Conservation (phyloP, 2,329 filamentous ascomycete species). For the Setomelanomma holmii region DNA sequence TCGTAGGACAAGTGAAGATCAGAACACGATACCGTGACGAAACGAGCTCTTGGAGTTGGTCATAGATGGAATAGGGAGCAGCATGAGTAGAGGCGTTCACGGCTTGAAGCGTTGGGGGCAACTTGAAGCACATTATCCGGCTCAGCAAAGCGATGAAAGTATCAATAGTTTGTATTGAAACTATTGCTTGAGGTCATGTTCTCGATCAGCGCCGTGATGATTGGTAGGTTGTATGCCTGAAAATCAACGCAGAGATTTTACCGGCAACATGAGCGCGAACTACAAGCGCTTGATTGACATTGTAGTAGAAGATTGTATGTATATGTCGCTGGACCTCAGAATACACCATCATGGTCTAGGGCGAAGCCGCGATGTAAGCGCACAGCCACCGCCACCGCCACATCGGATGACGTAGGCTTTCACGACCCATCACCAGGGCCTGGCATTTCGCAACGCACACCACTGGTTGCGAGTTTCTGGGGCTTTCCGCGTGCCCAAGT, state of each 20-base stretch:
- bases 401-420: slow-evolving; percentile 3
- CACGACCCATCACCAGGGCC: background rate
- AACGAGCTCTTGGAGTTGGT: background rate
- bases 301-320: no score
- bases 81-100: background rate
- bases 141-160: background rate
- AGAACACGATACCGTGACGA: no score
- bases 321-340: no score
- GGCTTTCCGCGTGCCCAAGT: slow-evolving; percentile 25
- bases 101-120: background rate
- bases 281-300: no score
- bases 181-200: no score
- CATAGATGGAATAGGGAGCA: background rate
- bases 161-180: no score
- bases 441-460: slow-evolving; percentile 1
- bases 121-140: no score
- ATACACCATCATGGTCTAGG: background rate
- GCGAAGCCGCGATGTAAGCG: no score
- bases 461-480: background rate
- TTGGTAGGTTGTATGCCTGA: no score
- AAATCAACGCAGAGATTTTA: no score
- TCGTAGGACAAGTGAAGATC: slow-evolving; percentile 30
- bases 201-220: no score
- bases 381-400: slow-evolving; percentile 4
- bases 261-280: no score